Base-by-base conservation (phyloP, 2,329 filamentous ascomycete genomes). In the Bertia moriformis region DNA sequence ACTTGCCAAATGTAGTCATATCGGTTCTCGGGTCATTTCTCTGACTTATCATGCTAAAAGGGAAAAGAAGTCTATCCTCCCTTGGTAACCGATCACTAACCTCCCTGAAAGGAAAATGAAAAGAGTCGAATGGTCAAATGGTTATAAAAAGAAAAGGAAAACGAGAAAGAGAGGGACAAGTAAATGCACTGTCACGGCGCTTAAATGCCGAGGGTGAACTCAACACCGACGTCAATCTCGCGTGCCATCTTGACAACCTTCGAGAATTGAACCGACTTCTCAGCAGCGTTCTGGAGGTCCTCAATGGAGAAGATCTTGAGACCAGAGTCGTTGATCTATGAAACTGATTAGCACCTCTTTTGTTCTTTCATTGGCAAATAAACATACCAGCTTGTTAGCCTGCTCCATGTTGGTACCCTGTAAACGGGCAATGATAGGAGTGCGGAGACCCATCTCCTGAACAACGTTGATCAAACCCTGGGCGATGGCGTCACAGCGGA, bases 241-340 rank as follows among this genome's bases (percentile, higher is more conserved):
- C 89, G 83, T 53, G 91, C 85, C 79, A 94, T 83, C 80, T 96
- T 96, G 54, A 98, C 91, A 50, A 98, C 84, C 77, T 95, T 96
- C 54, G 87, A 95, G 64, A 98, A 89, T 66, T 98, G 89, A 48
- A 98, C 91, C 19, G 88, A 83, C 74, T 93, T 96, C 76, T 96
- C 91, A 47, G 91, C 91, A 32, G 91, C 91, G 58, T 67, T 91
- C 68, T 98, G 91, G 53, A 98, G 76, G 66, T 98, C 91, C 58
- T 96, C 89, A 46, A 98, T 96, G 55, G 85, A 93, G 75, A 98
- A 98, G 66, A 98, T 98, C 81, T 98, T 98, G 56, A 98, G 77
- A 52, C 91, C 88, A 40, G 88, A 93, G 61, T 98, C 87, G 71
- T 91, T 93, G 69, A 98, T 87, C 69, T 35, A 35, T 29, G n/a